Evolutionary conservation across 768 basidiomycete species (phyloP), one percentile per base, ranked within the genome.

Genomic region (Tulasnella sp.): DNA sequence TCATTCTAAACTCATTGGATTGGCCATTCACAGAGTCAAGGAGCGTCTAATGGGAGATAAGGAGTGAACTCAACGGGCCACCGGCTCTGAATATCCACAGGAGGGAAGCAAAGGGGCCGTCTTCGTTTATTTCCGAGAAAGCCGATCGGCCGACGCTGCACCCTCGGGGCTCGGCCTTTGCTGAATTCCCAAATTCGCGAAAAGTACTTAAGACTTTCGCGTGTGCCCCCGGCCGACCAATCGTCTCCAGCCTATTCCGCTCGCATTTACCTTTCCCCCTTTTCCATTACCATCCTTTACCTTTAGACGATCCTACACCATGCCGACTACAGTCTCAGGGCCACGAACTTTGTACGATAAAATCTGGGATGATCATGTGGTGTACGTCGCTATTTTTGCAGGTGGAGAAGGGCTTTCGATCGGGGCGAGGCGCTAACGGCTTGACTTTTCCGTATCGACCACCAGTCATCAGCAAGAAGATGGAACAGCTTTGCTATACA

Each of bases 301-400:
- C 29, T 49, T 74, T 39, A 49, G 64, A 34, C 42, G 42, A 36
- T 22, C 15, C 42, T 52, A 29, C 78, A 82, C 42, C 39, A 91
- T 91, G 90, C 88, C 90, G 64, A 86, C 84, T 39, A 83, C 88
- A n/a, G 83, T 86, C 22, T 79, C 85, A 74, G 83, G 86, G 29
- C 94, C 94, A 12, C 90, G 94, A 78, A 98, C 97, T 42, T 86
- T 99, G 38, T 97, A 98, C 84, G 97, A 99, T 85, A 98, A 98
- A 85, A 94, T 98, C 79, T 97, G 93, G 90, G 94, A 97, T 79
- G 95, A 98, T 82, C 97, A 98, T 85, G 89, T 97, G 81, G 92
- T 98, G 90, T 94, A 80, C 78, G 93, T 77, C 39, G 58, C 39
- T 80, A 0, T 67, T 34, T 39, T 64, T 71, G 67, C 73, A 3